phyloP scores from a whole-genome alignment of 306 rosid genomes.

The Herpetospermum pedunculosum region DNA sequence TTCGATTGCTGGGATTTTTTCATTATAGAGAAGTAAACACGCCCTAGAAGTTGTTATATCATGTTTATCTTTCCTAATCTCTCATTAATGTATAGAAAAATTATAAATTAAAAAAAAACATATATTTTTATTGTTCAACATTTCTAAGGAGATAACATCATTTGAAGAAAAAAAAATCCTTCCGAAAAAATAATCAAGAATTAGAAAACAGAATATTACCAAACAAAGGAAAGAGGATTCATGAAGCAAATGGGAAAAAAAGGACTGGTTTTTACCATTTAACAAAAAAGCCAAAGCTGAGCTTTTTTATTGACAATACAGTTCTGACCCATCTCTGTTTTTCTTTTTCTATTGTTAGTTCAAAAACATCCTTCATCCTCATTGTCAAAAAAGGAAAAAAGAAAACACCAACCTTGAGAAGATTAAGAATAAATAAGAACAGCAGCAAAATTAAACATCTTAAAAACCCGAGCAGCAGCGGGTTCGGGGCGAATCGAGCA shows the following conservation, averaged over 20 bases:
- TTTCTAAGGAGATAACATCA: too few relatives aligned
- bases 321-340: constrained; percentile 1
- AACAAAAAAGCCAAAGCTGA: neutral
- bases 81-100: too few relatives aligned
- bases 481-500: neutral
- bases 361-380: constrained; percentile 5
- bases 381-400: neutral
- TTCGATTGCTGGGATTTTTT: too few relatives aligned
- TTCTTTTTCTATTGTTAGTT: constrained; percentile 11
- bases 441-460: neutral
- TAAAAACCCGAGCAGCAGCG: neutral
- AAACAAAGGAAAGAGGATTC: neutral
- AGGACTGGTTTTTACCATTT: neutral
- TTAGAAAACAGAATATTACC: neutral
- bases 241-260: neutral
- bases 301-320: neutral
- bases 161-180: too few relatives aligned
- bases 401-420: neutral
- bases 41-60: too few relatives aligned
- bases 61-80: too few relatives aligned
- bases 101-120: too few relatives aligned
- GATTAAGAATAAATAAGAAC: constrained; percentile 7
- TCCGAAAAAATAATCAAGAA: too few relatives aligned
- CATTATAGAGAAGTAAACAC: too few relatives aligned
- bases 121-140: too few relatives aligned